Base-by-base conservation (phyloP, 1,139 yeast species). In the Sugiyamaella sp. region DNA sequence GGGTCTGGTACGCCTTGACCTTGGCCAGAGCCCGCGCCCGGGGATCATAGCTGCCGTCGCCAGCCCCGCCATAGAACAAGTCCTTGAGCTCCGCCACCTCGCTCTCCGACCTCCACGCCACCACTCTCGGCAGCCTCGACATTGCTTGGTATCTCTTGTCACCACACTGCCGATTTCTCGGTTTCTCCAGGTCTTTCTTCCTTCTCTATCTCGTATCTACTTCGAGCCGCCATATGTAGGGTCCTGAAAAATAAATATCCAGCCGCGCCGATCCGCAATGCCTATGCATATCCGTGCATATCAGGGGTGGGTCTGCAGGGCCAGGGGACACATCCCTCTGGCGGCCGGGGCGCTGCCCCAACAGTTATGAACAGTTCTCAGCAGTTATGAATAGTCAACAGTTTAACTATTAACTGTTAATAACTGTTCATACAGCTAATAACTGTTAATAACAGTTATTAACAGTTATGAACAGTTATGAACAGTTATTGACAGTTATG, bases 21-120 rank as follows among this genome's bases (percentile, higher is more conserved):
- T 57, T 53, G 21, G 65, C 80, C 52, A 88, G 78, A 2, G 86
- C 95, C 51, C 80, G 68, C 17, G 65, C 64, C 17, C 50, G 20
- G 42, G 83, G 73, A 6, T 42, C 52, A 54, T 55, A 72, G 52
- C 79, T 1, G 55, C n/a, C n/a, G 27, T 21, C 8, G 10, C 22
- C 37, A 0, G 32, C 29, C 2, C 55, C 60, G 32, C 77, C 73
- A 62, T 79, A 88, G 63, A 87, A 85, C 80, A 86, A 80, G 9
- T 72, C 71, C 54, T 81, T 79, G 40, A 89, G 75, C 41, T 68
- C 69, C n/a, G 70, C 63, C 12, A 88, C 70, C 52, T 86, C 95
- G 1, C 70, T 68, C 1, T 67, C 64, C 9, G 74, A 65, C 56
- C 76, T 76, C 78, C 89, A 88, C 1, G 89, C 81, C 0, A 79